Conservation (phyloP, 192 early-diverging fungal species). For the Obelidium mucronatum region DNA sequence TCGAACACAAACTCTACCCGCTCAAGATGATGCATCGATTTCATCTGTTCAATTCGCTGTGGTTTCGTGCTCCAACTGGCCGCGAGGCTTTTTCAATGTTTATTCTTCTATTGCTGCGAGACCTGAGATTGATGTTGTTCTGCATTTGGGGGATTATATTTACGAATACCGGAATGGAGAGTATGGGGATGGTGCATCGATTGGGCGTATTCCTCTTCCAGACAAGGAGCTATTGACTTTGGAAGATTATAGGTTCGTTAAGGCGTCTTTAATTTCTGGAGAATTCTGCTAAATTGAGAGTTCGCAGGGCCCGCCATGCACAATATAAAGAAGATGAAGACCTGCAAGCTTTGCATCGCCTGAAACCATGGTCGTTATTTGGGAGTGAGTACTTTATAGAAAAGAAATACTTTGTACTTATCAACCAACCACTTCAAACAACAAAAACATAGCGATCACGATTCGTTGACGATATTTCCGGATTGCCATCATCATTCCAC, state of each 20-base stretch:
- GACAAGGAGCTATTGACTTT: constrained; percentile 34
- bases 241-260: constrained; percentile 43
- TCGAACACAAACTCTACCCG: constrained; percentile 46
- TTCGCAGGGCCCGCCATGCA: constrained; percentile 45
- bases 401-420: no score
- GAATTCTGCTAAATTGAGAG: constrained; percentile 7
- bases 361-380: constrained; percentile 45
- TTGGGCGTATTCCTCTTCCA: constrained; percentile 44
- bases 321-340: constrained; percentile 52
- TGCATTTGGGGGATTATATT: constrained; percentile 53
- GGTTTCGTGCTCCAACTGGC: constrained; percentile 48
- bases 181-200: constrained; percentile 42
- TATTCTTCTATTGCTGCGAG: constrained; percentile 39
- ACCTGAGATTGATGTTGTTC: constrained; percentile 45
- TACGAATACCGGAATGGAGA: constrained; percentile 52
- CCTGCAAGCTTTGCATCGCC: constrained; percentile 39
- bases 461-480: constrained; percentile 48
- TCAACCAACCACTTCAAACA: no score
- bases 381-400: constrained; percentile 47
- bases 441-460: constrained; percentile 42
- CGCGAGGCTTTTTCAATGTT: constrained; percentile 50
- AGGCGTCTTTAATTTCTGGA: constrained; percentile 29
- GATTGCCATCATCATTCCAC: constrained; percentile 17
- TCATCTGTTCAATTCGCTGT: constrained; percentile 41
- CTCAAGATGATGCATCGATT: constrained; percentile 25